phyloP scores from a whole-genome alignment of 768 basidiomycete genomes.

The Sporobolomyces phaffii region DNA sequence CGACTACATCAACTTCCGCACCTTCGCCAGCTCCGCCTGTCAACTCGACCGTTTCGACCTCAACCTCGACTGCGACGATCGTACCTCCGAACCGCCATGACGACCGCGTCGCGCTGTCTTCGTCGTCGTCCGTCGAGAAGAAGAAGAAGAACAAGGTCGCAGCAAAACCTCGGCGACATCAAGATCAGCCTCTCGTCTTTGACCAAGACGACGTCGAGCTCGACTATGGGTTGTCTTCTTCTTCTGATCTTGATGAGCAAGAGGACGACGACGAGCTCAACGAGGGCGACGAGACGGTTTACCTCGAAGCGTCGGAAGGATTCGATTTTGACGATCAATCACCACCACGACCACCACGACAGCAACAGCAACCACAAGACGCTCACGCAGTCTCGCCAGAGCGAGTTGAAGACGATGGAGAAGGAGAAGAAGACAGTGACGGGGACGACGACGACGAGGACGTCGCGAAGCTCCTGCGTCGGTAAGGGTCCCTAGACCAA shows the following conservation, averaged over 20 bases:
- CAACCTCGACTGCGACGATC: too few species aligned
- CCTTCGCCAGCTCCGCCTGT: too few species aligned
- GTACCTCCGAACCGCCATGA: background rate
- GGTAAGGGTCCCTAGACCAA: background rate
- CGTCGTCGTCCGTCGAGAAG: too few species aligned
- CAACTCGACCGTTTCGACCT: too few species aligned
- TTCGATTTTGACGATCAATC: background rate
- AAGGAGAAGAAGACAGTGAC: background rate
- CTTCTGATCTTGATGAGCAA: background rate
- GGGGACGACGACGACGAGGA: background rate
- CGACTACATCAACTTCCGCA: too few species aligned
- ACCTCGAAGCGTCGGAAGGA: slow-evolving; percentile 1
- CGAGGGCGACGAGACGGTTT: slow-evolving; percentile 2
- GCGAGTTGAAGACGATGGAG: background rate
- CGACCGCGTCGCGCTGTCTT: background rate
- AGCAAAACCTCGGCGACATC: background rate
- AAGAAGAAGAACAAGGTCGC: too few species aligned
- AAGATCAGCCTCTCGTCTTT: background rate
- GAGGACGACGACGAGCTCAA: slow-evolving; percentile 36
- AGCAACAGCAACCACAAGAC: background rate
- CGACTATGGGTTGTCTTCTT: slow-evolving; percentile 16
- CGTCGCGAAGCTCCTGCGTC: background rate
- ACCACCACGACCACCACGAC: background rate
- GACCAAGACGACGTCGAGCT: background rate
- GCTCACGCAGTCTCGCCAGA: too few species aligned